These are phyloP conservation scores for Heterococcus sp. DNA, from an alignment of 108 stramenopile species.

Conservation along the genomic window DNA sequence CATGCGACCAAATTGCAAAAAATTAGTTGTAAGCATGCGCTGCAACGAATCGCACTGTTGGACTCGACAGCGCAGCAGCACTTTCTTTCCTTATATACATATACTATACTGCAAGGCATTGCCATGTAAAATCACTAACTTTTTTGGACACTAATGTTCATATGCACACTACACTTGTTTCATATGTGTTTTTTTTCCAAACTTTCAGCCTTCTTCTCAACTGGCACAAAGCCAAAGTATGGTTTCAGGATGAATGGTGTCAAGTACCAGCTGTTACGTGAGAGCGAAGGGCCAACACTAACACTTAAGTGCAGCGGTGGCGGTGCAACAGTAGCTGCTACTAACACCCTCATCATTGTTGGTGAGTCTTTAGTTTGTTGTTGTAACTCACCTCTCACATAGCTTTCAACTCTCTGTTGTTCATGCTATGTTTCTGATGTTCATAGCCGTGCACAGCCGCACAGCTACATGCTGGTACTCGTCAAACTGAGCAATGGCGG, in stretches of 20 bases:
- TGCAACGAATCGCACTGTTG: too few relatives aligned
- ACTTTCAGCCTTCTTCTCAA: slow-evolving; percentile 8
- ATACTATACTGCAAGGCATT: background rate
- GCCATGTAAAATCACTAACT: background rate
- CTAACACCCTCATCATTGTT: slow-evolving; percentile 29
- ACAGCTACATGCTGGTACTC: too few relatives aligned
- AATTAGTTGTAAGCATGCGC: too few relatives aligned
- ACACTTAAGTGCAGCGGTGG: slow-evolving; percentile 35
- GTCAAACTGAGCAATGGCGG: too few relatives aligned
- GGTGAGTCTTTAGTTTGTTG: too few relatives aligned
- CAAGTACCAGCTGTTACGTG: slow-evolving; percentile 37
- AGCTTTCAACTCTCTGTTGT: too few relatives aligned
- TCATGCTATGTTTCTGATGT: too few relatives aligned
- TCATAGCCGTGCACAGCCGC: too few relatives aligned
- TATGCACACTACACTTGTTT: background rate
- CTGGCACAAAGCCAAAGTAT: slow-evolving; percentile 6
- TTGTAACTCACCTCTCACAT: too few relatives aligned
- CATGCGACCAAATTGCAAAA: background rate
- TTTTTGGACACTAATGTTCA: background rate
- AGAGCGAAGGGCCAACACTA: slow-evolving; percentile 25
- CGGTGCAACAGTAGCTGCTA: slow-evolving; percentile 18
- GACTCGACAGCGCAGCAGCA: too few relatives aligned
- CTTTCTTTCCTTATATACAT: background rate
- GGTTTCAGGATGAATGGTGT: slow-evolving; percentile 23
- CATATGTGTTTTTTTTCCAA: background rate